Evolutionary conservation across 805 yeast species (phyloP), one percentile per base, ranked within the genome.

Genomic region (Wickerhamiella occidentalis): DNA sequence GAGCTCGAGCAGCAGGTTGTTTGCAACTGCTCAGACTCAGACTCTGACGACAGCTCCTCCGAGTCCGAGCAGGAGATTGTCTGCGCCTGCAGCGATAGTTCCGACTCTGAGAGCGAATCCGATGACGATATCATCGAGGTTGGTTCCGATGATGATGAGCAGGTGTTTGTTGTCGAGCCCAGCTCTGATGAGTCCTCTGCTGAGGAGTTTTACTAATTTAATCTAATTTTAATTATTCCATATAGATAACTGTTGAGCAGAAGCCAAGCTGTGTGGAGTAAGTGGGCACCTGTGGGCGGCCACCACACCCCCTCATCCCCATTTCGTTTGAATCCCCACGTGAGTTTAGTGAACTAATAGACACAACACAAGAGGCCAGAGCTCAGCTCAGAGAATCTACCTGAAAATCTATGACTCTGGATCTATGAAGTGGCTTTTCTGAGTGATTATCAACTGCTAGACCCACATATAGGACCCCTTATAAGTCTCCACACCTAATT

Each of bases 91-190:
- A 21, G 36, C 29, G 45, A 41, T 18, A 45, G 47, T 37, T 29
- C 51, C 38, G 40, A 41, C 51, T 47, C 55, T 37, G 52, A 47
- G 25, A 37, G 49, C 28, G 58, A 53, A n/a, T 51, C 57, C 33
- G 56, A 52, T 40, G 61, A 55, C 38, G 45, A 52, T 17, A 17
- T 23, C 35, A 51, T 53, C 28, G 57, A 53, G 52, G 52, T 55
- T 35, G 50, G 48, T 44, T 49, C 57, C n/a, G 49, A 44, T 17
- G 58, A 55, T 46, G 52, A 53, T 18, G 58, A 55, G 45, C 51
- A 55, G 45, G 49, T 53, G 35, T 25, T 52, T 12, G 48, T 55
- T 21, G 41, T 48, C 18, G 44, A 40, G 44, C 44, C 44, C 33
- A 40, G 44, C 44, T 23, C 26, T 23, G 26, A 23, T 8, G 26